A percentile compares a stretch with the other conserved stretches of the same genome.
Evolutionary conservation across 169 alveolate genomes (phyloP).

Genomic region (Plasmodium vinckei): DNA sequence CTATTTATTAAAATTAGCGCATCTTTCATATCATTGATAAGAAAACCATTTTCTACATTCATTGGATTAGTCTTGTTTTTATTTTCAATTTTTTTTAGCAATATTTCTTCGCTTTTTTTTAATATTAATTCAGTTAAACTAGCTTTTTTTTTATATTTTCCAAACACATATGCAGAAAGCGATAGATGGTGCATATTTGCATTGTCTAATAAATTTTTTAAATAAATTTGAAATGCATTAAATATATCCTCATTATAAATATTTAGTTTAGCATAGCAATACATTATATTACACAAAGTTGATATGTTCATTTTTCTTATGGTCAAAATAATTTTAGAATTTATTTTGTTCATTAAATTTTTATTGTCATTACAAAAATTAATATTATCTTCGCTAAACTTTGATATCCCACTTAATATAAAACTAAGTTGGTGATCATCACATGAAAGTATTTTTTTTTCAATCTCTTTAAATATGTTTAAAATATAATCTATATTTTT

Average conservation of each 20-base stretch:
- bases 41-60: background rate
- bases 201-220: constrained; percentile 16
- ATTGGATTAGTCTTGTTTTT: background rate
- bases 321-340: constrained; percentile 34
- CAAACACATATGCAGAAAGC: constrained; percentile 25
- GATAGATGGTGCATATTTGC: constrained; percentile 50
- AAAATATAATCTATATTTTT: constrained; percentile 13
- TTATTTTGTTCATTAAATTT: constrained; percentile 13
- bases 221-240: constrained; percentile 53
- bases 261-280: constrained; percentile 35
- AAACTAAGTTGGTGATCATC: constrained; percentile 70
- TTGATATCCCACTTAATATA: constrained; percentile 41
- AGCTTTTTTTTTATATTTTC: constrained; percentile 31
- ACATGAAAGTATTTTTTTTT: constrained; percentile 54
- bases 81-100: constrained; percentile 3
- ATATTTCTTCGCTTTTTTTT: constrained; percentile 29
- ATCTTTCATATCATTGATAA: constrained; percentile 1
- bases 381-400: constrained; percentile 11
- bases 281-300: constrained; percentile 49
- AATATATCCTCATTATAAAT: constrained; percentile 29
- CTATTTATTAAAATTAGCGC: constrained; percentile 54
- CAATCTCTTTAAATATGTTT: constrained; percentile 36
- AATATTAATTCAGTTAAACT: constrained; percentile 6
- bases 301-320: constrained; percentile 70
- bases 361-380: background rate